Percentiles rank a stretch among this genome's conserved stretches.
Evolutionary conservation across 2,329 filamentous ascomycete genomes (phyloP).

Genomic region (Colletotrichum cuscutae): DNA sequence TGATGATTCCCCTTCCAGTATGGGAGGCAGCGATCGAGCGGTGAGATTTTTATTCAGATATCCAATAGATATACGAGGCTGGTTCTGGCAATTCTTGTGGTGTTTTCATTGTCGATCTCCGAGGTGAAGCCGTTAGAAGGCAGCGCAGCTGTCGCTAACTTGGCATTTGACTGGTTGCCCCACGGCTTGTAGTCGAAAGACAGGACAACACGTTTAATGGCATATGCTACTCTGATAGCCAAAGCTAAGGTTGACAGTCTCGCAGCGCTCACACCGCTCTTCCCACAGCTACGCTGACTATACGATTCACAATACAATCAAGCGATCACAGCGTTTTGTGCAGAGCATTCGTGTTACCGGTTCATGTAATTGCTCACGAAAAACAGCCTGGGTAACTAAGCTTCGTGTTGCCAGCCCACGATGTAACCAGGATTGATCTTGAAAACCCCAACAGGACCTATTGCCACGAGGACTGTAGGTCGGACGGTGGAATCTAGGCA

Average conservation of each 20-base stretch:
- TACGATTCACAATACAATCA: no score
- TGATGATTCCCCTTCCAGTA: neutral
- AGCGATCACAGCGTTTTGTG: neutral
- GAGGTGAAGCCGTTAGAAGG: conserved; percentile 17
- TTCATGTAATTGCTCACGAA: neutral
- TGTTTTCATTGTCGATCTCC: conserved; percentile 7
- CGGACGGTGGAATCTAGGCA: neutral
- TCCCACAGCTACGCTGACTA: neutral
- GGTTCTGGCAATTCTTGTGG: neutral
- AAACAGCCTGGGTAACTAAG: neutral
- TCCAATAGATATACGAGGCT: neutral
- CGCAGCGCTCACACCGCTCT: neutral
- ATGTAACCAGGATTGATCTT: neutral
- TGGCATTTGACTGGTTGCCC: neutral
- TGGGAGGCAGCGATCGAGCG: neutral
- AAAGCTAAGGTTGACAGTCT: neutral
- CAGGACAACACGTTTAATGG: neutral
- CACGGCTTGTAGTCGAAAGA: neutral
- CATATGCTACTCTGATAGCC: neutral
- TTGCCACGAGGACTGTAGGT: neutral
- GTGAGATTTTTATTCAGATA: neutral
- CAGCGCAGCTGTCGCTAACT: neutral
- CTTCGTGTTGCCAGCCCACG: neutral
- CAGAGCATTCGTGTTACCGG: conserved; percentile 2
- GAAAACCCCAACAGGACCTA: neutral